Evolutionary conservation across 805 yeast species (phyloP).

Genomic region (Yamadazyma sp.): DNA sequence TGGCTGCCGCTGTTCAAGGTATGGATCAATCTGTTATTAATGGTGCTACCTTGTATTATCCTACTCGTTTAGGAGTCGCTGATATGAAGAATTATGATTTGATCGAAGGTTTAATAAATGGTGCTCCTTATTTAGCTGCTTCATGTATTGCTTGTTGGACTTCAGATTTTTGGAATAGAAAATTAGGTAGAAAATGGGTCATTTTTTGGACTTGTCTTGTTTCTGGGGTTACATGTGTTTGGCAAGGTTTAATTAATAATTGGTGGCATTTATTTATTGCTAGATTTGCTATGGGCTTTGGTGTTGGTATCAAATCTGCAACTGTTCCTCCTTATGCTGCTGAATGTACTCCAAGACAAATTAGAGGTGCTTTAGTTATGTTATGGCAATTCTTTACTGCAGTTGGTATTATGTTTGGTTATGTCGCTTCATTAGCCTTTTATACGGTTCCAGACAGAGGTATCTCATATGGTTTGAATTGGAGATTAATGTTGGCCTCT

Average conservation of each 20-base stretch:
- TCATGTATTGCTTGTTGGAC: slow-evolving; percentile 61
- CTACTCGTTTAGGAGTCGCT: slow-evolving; percentile 48
- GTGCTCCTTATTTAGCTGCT: slow-evolving; percentile 64
- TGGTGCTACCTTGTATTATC: slow-evolving; percentile 67
- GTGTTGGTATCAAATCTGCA: slow-evolving; percentile 65
- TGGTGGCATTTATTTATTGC: slow-evolving; percentile 63
- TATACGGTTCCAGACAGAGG: slow-evolving; percentile 49
- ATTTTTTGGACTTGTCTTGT: slow-evolving; percentile 59
- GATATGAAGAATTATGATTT: slow-evolving; percentile 45
- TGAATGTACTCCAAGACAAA: slow-evolving; percentile 55
- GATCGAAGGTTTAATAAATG: slow-evolving; percentile 60
- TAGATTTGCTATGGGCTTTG: slow-evolving; percentile 57
- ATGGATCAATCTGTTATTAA: slow-evolving; percentile 72
- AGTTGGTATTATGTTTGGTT: slow-evolving; percentile 67
- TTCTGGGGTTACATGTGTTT: slow-evolving; percentile 58
- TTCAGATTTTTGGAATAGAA: slow-evolving; percentile 49
- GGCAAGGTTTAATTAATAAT: slow-evolving; percentile 64
- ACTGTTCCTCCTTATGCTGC: slow-evolving; percentile 68
- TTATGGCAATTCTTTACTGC: slow-evolving; percentile 75
- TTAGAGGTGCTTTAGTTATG: slow-evolving; percentile 67
- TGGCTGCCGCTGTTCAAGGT: slow-evolving; percentile 73
- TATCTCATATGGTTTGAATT: slow-evolving; percentile 47
- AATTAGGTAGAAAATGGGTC: slow-evolving; percentile 57
- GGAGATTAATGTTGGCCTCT: slow-evolving; percentile 65
- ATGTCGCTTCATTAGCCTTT: slow-evolving; percentile 57